Conservation (phyloP, 225 moss, liverwort and hornwort species). For the Rhytidiadelphus loreus region DNA sequence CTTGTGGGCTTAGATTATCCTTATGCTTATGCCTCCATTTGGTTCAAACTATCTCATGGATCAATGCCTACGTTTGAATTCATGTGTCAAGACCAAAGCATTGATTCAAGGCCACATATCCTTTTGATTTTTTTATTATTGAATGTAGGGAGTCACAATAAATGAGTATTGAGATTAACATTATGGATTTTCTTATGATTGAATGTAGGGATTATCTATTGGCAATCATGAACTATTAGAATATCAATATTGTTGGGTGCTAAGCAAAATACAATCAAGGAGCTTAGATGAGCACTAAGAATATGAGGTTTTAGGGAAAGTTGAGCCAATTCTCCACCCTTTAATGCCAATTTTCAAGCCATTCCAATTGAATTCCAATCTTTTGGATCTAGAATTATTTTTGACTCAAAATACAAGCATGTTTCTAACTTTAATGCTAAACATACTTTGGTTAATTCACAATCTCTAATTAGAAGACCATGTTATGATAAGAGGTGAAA, state of each 20-base stretch:
- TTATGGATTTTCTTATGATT: not conserved
- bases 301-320: not conserved
- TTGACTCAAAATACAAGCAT: not conserved
- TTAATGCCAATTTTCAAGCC: not conserved
- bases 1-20: no score
- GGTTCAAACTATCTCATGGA: no score
- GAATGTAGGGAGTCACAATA: no score
- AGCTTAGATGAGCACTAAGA: not conserved
- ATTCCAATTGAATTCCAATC: not conserved
- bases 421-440: not conserved
- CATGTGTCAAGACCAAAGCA: no score
- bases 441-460: not conserved
- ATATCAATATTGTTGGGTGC: not conserved
- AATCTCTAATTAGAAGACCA: not conserved
- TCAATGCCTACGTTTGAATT: no score
- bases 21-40: no score
- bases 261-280: not conserved
- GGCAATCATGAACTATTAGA: no score
- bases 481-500: not conserved
- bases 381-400: rapidly evolving
- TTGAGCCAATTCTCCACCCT: rapidly evolving
- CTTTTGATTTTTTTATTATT: no score
- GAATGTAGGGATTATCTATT: not conserved
- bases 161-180: not conserved
- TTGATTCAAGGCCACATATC: no score